phyloP scores from a whole-genome alignment of 257 asterid species.

The Solanum pinnatisectum region DNA sequence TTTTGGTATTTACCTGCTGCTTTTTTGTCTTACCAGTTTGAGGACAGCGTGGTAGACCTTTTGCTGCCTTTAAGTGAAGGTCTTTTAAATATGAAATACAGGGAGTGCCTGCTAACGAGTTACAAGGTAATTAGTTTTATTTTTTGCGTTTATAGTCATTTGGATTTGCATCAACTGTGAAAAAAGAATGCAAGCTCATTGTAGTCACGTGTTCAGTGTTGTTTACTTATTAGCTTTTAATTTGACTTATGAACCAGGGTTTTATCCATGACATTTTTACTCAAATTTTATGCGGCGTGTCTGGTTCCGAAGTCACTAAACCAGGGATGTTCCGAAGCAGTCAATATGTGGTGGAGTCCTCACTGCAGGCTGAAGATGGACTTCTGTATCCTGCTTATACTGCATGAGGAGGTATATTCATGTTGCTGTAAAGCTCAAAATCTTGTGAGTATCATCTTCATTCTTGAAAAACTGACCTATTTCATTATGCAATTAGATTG shows the following conservation, averaged over 20 bases:
- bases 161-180: neutral
- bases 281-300: conserved; percentile 66
- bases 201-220: neutral
- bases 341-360: conserved; percentile 87
- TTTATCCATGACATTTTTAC: conserved; percentile 69
- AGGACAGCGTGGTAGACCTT: conserved; percentile 60
- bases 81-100: conserved; percentile 55
- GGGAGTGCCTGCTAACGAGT: conserved; percentile 52
- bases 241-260: conserved; percentile 42
- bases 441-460: neutral
- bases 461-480: conserved; percentile 6
- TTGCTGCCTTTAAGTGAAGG: conserved; percentile 54
- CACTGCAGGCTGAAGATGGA: conserved; percentile 98
- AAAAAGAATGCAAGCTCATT: neutral
- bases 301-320: conserved; percentile 84
- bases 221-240: neutral
- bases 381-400: conserved; percentile 92
- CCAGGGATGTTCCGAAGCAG: conserved; percentile 86
- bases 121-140: conserved; percentile 36
- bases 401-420: conserved; percentile 72
- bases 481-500: conserved; percentile 40
- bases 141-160: neutral
- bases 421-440: neutral
- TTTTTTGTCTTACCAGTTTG: conserved; percentile 43
- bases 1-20: neutral